Evolutionary conservation across 805 yeast genomes (phyloP).

Genomic region (Lipomyces japonicus): DNA sequence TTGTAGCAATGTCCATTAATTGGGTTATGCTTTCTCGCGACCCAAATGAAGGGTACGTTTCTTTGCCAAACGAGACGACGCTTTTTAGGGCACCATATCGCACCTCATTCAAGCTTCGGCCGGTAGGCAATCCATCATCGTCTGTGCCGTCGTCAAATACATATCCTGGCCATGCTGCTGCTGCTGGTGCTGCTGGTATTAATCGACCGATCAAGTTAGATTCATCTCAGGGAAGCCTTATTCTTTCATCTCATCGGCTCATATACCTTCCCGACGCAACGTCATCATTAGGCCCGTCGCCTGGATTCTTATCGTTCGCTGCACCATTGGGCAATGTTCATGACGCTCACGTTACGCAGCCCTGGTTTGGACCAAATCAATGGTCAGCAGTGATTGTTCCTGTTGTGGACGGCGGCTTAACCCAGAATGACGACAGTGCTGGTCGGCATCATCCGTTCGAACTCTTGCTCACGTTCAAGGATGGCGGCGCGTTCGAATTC

Average conservation of each 20-base stretch:
- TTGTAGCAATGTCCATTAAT: constrained; percentile 30
- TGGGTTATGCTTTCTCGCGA: constrained; percentile 31
- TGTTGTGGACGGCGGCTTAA: constrained; percentile 31
- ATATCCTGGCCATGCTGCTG: constrained; percentile 11
- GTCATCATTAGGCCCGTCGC: background rate
- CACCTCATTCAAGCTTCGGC: constrained; percentile 16
- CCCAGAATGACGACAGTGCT: constrained; percentile 1
- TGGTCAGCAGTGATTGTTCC: constrained; percentile 29
- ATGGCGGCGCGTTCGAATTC: constrained; percentile 33
- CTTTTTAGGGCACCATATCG: constrained; percentile 20
- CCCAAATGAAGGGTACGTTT: constrained; percentile 23
- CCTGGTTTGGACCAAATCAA: constrained; percentile 32
- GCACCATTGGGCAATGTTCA: constrained; percentile 25
- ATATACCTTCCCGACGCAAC: constrained; percentile 27
- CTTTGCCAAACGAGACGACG: constrained; percentile 24
- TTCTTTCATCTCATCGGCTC: constrained; percentile 30
- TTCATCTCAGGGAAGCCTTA: constrained; percentile 24
- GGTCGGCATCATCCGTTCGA: too few species aligned
- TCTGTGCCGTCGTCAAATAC: constrained; percentile 1
- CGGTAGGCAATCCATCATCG: constrained; percentile 6
- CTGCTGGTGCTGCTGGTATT: constrained; percentile 3
- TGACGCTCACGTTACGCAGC: constrained; percentile 31
- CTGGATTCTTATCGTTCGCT: constrained; percentile 25
- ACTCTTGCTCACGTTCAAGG: constrained; percentile 29
- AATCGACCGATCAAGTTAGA: constrained; percentile 10